Conservation (phyloP, 768 basidiomycete genomes). For the Tubosaeta sp. region DNA sequence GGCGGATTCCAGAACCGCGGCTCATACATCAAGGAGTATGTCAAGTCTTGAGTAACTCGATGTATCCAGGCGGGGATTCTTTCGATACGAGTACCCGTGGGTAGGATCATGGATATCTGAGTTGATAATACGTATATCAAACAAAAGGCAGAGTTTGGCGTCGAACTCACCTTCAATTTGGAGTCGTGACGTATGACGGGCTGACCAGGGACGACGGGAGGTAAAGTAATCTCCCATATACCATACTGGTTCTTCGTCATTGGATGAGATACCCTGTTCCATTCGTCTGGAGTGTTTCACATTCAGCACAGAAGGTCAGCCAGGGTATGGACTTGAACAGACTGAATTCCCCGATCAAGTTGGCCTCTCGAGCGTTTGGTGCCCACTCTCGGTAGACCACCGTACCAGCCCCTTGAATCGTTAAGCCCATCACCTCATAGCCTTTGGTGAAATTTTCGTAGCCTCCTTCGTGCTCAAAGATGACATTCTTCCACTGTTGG, state of each 20-base stretch:
- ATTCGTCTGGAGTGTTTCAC: slow-evolving; percentile 57
- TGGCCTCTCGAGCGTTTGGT: slow-evolving; percentile 79
- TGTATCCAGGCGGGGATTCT: slow-evolving; percentile 91
- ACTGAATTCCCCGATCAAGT: slow-evolving; percentile 97
- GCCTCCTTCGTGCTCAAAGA: slow-evolving; percentile 80
- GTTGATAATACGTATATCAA: not conserved
- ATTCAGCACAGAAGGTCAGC: slow-evolving; percentile 2
- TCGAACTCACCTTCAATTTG: slow-evolving; percentile 74
- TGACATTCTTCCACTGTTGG: slow-evolving; percentile 70
- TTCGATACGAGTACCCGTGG: slow-evolving; percentile 77
- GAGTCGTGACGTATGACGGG: slow-evolving; percentile 92
- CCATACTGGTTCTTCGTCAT: slow-evolving; percentile 85
- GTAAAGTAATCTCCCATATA: slow-evolving; percentile 81
- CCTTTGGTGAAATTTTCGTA: slow-evolving; percentile 61
- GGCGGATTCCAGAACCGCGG: slow-evolving; percentile 99
- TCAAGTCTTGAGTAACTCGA: slow-evolving; percentile 92
- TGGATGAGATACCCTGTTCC: slow-evolving; percentile 81
- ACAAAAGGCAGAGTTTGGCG: not conserved
- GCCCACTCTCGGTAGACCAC: slow-evolving; percentile 96
- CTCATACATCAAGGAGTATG: slow-evolving; percentile 88
- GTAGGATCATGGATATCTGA: slow-evolving; percentile 90
- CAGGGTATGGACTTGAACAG: slow-evolving; percentile 31
- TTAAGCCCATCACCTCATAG: slow-evolving; percentile 65
- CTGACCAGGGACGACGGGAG: slow-evolving; percentile 59
- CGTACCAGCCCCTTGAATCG: slow-evolving; percentile 59